A percentile compares a stretch with the other conserved stretches of the same genome.
Evolutionary conservation across 306 rosid genomes (phyloP).

Genomic region (Sesbania bispinosa): DNA sequence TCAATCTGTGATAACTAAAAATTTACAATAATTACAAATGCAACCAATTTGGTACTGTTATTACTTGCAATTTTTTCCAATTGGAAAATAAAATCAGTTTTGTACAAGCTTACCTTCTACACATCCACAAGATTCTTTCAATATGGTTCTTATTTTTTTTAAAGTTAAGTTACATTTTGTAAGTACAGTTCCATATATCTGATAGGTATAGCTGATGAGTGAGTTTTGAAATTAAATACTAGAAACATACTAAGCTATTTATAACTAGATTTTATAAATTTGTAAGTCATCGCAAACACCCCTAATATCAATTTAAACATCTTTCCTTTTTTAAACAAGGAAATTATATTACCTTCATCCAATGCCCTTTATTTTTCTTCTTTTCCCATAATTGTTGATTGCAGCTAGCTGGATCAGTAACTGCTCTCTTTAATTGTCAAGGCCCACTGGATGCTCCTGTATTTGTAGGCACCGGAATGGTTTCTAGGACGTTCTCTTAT

Average conservation of each 20-base stretch:
- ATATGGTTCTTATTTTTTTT: background rate
- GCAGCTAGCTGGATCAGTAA: constrained; percentile 95
- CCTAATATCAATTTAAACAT: background rate
- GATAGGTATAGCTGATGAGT: background rate
- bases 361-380: constrained; percentile 7
- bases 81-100: background rate
- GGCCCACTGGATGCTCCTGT: constrained; percentile 89
- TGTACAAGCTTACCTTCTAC: background rate
- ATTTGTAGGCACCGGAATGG: constrained; percentile 99
- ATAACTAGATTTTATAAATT: background rate
- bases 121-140: background rate
- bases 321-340: background rate
- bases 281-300: background rate
- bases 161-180: background rate
- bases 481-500: constrained; percentile 73
- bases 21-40: background rate
- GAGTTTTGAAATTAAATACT: background rate
- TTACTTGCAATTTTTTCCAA: background rate
- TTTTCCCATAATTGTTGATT: constrained; percentile 26
- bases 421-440: constrained; percentile 97
- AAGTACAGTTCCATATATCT: background rate
- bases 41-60: background rate
- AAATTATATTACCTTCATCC: background rate
- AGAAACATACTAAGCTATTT: background rate
- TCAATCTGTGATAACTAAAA: background rate